Evolutionary conservation across 2,329 filamentous ascomycete species (phyloP).

Genomic region (Byssothecium circinans): DNA sequence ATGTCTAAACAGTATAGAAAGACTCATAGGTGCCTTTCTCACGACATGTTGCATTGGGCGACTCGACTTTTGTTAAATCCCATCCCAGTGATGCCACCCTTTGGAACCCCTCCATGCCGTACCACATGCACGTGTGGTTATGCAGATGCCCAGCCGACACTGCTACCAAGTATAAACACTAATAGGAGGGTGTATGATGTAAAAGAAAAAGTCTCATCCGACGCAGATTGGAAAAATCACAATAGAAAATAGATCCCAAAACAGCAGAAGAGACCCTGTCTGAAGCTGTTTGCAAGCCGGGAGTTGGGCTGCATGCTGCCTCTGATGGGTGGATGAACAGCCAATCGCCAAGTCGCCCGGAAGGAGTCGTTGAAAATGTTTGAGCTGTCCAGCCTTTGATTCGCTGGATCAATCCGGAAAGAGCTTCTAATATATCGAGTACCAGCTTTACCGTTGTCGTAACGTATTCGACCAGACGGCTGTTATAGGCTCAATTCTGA

Average conservation of each 20-base stretch:
- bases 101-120: background rate
- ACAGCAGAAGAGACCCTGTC: background rate
- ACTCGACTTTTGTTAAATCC: slow-evolving; percentile 14
- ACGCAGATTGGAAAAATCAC: slow-evolving; percentile 5
- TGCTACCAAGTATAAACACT: slow-evolving; percentile 28
- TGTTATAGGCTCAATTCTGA: background rate
- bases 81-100: slow-evolving; percentile 8
- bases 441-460: background rate
- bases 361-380: slow-evolving; percentile 3
- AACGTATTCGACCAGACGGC: slow-evolving; percentile 7
- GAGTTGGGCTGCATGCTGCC: background rate
- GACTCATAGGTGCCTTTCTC: background rate
- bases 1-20: too few relatives aligned
- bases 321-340: slow-evolving; percentile 1
- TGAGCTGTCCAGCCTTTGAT: slow-evolving; percentile 7
- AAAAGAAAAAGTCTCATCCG: slow-evolving; percentile 18
- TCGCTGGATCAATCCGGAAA: slow-evolving; percentile 13
- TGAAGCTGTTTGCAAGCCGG: too few relatives aligned
- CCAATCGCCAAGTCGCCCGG: slow-evolving; percentile 4
- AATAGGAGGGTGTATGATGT: slow-evolving; percentile 17
- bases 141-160: background rate
- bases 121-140: background rate
- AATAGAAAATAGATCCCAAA: slow-evolving; percentile 1
- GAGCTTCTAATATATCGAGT: background rate
- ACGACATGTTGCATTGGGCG: slow-evolving; percentile 3